A percentile compares a stretch with the other conserved stretches of the same genome.
phyloP scores from a whole-genome alignment of 2,329 filamentous ascomycete genomes.

The Alternaria sp. region DNA sequence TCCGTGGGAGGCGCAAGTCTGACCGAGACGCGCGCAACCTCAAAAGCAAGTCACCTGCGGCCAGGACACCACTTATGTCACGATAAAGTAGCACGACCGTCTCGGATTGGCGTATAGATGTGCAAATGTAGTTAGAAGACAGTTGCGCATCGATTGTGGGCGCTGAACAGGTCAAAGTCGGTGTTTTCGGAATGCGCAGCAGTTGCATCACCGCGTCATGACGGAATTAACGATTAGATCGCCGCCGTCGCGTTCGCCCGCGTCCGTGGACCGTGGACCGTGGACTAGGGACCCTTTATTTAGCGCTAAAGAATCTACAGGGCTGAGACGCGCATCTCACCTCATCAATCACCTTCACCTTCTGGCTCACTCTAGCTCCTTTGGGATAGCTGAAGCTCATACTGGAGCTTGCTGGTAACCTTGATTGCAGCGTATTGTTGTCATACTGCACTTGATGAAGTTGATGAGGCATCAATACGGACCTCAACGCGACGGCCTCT shows the following conservation, averaged over 20 bases:
- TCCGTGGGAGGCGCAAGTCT: slow-evolving; percentile 26
- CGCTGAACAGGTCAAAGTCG: not conserved
- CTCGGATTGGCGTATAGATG: not conserved
- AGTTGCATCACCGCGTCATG: slow-evolving; percentile 24
- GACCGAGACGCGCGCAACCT: slow-evolving; percentile 14
- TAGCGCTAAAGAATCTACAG: slow-evolving; percentile 10
- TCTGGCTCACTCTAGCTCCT: slow-evolving; percentile 3
- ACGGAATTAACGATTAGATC: slow-evolving; percentile 17
- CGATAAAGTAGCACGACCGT: not conserved
- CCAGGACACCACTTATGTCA: not conserved
- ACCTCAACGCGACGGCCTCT: not conserved
- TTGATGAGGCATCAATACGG: not conserved
- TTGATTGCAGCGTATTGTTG: not conserved
- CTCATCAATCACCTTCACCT: slow-evolving; percentile 12
- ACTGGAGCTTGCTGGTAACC: not conserved
- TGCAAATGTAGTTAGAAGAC: too few relatives aligned
- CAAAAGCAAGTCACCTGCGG: slow-evolving; percentile 2
- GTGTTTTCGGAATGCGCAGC: not conserved
- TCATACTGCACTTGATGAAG: not conserved
- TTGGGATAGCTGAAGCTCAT: not conserved
- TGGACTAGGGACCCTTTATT: slow-evolving; percentile 14
- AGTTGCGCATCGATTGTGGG: not conserved
- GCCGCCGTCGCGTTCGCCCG: slow-evolving; percentile 16
- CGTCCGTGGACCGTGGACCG: slow-evolving; percentile 13
- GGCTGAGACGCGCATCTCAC: slow-evolving; percentile 14